These are phyloP conservation scores for Tolypocladium ovalisporum DNA, from an alignment of 2,329 filamentous ascomycete genomes.

Conservation along the genomic window DNA sequence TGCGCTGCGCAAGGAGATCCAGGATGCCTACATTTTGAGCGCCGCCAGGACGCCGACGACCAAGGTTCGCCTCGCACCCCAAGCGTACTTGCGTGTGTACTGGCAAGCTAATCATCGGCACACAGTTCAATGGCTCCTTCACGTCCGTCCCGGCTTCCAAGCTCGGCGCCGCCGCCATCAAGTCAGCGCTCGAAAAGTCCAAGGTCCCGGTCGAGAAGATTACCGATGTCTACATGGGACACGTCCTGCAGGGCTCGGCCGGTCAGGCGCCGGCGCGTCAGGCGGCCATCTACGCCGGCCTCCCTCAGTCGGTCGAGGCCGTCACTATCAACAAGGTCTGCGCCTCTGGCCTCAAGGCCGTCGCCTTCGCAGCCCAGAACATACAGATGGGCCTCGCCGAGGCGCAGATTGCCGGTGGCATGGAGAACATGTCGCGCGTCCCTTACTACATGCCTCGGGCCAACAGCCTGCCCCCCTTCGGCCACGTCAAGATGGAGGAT, in stretches of 20 bases:
- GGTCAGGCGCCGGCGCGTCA: slow-evolving; percentile 91
- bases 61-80: slow-evolving; percentile 45
- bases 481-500: slow-evolving; percentile 79
- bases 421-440: slow-evolving; percentile 96
- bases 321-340: slow-evolving; percentile 98
- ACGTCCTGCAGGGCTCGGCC: slow-evolving; percentile 73
- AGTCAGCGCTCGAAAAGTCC: slow-evolving; percentile 79
- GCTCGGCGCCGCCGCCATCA: slow-evolving; percentile 84
- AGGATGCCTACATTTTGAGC: slow-evolving; percentile 89
- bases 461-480: slow-evolving; percentile 75
- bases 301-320: slow-evolving; percentile 72
- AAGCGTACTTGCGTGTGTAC: neutral
- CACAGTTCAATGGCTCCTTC: slow-evolving; percentile 88
- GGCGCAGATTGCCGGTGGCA: slow-evolving; percentile 84
- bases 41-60: slow-evolving; percentile 82
- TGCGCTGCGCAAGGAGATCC: slow-evolving; percentile 53
- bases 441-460: slow-evolving; percentile 82
- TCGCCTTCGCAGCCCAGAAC: slow-evolving; percentile 81
- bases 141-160: slow-evolving; percentile 73
- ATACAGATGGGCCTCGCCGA: slow-evolving; percentile 86
- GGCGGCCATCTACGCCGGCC: slow-evolving; percentile 77
- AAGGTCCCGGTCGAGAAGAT: slow-evolving; percentile 71
- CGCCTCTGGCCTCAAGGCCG: slow-evolving; percentile 87
- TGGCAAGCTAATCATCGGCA: neutral
- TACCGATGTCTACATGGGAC: slow-evolving; percentile 94